Evolutionary conservation across 495 filamentous ascomycete genomes (phyloP), one percentile per base, ranked within the genome.

Genomic region (Aspergillus steynii): DNA sequence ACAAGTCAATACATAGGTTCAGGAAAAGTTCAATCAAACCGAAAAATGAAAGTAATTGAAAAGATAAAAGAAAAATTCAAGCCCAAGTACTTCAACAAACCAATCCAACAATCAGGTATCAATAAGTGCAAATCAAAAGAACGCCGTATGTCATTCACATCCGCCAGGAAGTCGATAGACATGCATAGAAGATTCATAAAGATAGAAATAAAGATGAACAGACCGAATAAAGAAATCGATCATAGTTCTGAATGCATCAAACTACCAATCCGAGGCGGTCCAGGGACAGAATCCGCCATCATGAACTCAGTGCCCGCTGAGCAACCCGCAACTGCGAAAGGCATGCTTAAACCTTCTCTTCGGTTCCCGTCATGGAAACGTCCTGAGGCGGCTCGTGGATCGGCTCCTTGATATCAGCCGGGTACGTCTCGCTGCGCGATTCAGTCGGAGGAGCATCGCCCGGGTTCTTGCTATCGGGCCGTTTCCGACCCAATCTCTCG

Each of bases 401-500:
- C 50, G 76, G 75, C 37, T 65, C 59, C 58, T 80, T 80, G 56
- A 74, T 60, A 66, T 80, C 78, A 50, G 57, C 49, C 25, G 54
- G 68, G 46, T 59, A 65, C 12, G 66, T 28, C 15, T 66, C 63
- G 51, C 61, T 61, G 52, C 67, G 68, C 54, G 70, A 66, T 55
- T 65, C 67, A 50, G 65, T 60, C 15, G 51, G 62, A 49, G 71
- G 66, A 49, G 60, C 67, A 20, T 70, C 70, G 55, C 59, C 29
- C 54, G 49, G 10, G 32, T 61, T 65, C 47, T 69, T 69, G 46
- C 61, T 69, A 48, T 68, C 70, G 8, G 74, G 70, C 20, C 72
- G 72, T 70, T 83, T 82, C 64, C 81, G 83, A 20, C 90, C 90
- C 34, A 96, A 75, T 20, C 86, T 80, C 46, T 89, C 86, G 61